phyloP scores from a whole-genome alignment of 805 yeast species.

The Teunomyces funiuensis region DNA sequence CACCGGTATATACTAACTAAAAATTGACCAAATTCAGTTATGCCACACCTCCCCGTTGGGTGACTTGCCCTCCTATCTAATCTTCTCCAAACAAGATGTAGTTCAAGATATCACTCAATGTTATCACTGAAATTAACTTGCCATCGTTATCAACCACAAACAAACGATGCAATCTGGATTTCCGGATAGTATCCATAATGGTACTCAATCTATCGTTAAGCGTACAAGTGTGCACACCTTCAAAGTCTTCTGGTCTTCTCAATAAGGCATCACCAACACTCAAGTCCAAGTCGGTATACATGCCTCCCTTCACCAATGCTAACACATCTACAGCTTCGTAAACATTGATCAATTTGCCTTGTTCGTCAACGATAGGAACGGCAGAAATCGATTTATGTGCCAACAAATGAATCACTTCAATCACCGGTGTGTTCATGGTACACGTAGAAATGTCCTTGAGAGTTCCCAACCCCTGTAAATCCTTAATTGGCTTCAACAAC shows the following conservation, averaged over 20 bases:
- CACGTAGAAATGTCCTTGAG: slow-evolving; percentile 65
- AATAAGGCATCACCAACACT: slow-evolving; percentile 95
- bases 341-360: slow-evolving; percentile 69
- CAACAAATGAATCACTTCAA: slow-evolving; percentile 83
- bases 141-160: slow-evolving; percentile 89
- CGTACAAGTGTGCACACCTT: slow-evolving; percentile 96
- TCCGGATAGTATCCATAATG: slow-evolving; percentile 88
- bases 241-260: slow-evolving; percentile 93
- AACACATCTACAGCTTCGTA: slow-evolving; percentile 96
- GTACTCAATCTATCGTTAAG: slow-evolving; percentile 81
- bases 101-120: slow-evolving; percentile 85
- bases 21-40: too few relatives aligned
- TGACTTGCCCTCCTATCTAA: slow-evolving; percentile 14
- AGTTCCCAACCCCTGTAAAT: slow-evolving; percentile 63
- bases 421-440: slow-evolving; percentile 86
- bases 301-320: slow-evolving; percentile 90
- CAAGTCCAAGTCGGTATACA: slow-evolving; percentile 83
- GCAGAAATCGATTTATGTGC: slow-evolving; percentile 83
- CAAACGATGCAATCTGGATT: slow-evolving; percentile 86
- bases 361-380: slow-evolving; percentile 87
- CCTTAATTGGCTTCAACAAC: slow-evolving; percentile 71
- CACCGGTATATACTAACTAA: neutral
- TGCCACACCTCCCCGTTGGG: too few relatives aligned
- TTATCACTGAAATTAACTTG: slow-evolving; percentile 75
- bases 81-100: slow-evolving; percentile 71